A percentile compares a stretch with the other conserved stretches of the same genome.
Evolutionary conservation across 371 early-diverging fungal genomes (phyloP).

Genomic region (Conidiobolus incongruus): DNA sequence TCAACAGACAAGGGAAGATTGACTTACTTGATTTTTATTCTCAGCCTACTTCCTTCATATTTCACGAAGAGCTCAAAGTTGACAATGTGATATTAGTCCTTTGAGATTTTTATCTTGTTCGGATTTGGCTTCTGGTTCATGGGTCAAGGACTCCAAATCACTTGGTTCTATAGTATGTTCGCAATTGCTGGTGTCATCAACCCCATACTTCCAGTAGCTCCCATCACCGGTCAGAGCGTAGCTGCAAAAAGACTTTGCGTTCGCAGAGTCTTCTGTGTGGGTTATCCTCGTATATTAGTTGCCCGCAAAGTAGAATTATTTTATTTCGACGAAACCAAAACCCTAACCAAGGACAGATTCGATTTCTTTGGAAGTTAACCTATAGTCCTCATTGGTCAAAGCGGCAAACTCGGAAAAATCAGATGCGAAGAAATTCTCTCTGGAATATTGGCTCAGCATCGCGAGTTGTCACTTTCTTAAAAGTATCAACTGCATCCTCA

Average conservation of each 20-base stretch:
- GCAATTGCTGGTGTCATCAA: conserved; percentile 39
- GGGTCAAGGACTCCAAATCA: too few relatives aligned
- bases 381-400: too few relatives aligned
- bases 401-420: too few relatives aligned
- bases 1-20: conserved; percentile 57
- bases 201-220: conserved; percentile 46
- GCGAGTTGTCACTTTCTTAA: conserved; percentile 61
- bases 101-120: conserved; percentile 30
- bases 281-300: conserved; percentile 46
- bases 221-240: conserved; percentile 71
- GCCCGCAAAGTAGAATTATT: conserved; percentile 52
- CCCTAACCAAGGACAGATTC: conserved; percentile 22
- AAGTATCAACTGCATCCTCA: conserved; percentile 32
- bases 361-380: conserved; percentile 3
- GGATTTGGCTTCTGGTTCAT: conserved; percentile 33
- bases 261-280: conserved; percentile 42
- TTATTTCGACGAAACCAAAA: conserved; percentile 80
- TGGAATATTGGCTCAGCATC: conserved; percentile 14
- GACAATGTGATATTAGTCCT: conserved; percentile 31
- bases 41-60: conserved; percentile 45
- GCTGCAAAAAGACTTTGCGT: conserved; percentile 43
- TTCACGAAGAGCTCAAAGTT: conserved; percentile 43
- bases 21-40: conserved; percentile 54
- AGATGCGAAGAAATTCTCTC: too few relatives aligned
- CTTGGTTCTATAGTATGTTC: too few relatives aligned